These are phyloP conservation scores for Cichorium intybus DNA, from an alignment of 140 eudicot species.

Conservation along the genomic window DNA sequence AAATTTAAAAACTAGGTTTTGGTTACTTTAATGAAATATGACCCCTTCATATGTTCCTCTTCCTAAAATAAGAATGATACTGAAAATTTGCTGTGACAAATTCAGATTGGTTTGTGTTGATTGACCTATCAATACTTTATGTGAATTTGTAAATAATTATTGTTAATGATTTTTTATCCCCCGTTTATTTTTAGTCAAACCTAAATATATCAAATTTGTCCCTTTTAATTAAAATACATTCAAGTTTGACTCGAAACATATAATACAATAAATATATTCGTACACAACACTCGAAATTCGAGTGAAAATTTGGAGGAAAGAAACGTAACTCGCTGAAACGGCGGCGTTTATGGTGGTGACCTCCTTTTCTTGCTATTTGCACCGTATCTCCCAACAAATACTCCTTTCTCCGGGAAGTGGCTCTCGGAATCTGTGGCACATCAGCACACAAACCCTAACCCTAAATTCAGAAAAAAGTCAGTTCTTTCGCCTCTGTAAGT, in stretches of 20 bases:
- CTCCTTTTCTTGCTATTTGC: constrained; percentile 3
- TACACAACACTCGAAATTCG: neutral
- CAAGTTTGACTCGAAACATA: neutral
- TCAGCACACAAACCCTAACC: constrained; percentile 1
- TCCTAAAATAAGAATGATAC: no score
- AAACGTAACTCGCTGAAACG: constrained; percentile 1
- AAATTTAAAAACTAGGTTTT: no score
- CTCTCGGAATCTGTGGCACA: constrained; percentile 4
- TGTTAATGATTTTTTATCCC: neutral
- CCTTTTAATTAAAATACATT: no score
- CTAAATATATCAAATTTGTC: no score
- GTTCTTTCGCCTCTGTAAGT: neutral
- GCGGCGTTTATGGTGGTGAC: neutral
- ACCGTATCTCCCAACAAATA: neutral
- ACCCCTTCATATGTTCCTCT: no score
- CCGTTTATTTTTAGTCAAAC: neutral
- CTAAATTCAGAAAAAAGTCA: constrained; percentile 6
- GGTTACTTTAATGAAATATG: no score
- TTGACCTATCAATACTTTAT: no score
- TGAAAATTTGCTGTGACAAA: no score
- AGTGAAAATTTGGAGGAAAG: neutral
- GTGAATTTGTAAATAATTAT: no score
- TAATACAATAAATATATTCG: no score
- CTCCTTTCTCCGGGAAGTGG: constrained; percentile 12
- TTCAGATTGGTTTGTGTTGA: no score